Base-by-base conservation (phyloP, 2,329 filamentous ascomycete genomes). In the Cladosporium sp. region DNA sequence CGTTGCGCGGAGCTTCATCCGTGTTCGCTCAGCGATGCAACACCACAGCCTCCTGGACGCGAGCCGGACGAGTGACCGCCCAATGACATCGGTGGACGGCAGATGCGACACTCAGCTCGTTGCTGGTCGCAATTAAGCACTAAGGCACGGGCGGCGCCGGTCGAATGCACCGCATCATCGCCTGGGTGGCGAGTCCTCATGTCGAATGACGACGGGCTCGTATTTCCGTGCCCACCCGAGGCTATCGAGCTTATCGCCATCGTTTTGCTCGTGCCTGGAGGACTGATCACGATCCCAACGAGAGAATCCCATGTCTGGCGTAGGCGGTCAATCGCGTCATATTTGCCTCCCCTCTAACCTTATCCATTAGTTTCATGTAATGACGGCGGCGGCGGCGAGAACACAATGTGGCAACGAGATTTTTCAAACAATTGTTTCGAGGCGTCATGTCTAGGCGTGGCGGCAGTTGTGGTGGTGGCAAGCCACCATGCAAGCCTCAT, bases 31-130 rank as follows among this genome's bases (percentile, higher is more conserved):
- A 34, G 46, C 46, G 9, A 34, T 22, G 16, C 18, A 34, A 43
- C 43, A 40, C 46, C 43, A 50, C 46, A 50, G 43, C 46, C 35
- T 35, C 10, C 34, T 35, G 28, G 38, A 43, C 31, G 43, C 34
- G 38, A 28, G 22, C 11, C 14, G 16, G 38, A 28, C 3, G 10
- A 4, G 14, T 18, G 13, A 16, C 28, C 18, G 32, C 10, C 46
- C 46, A 50, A 50, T 50, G 9, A 35, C 31, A 37, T 9, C 19
- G 14, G 4, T 1, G 14, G 4, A 14, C 28, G 16, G 3, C 8
- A 9, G 10, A 22, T 33, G 14, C 46, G 22, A 28, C 5, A 5
- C 22, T n/a, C 31, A 35, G n/a, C 13, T 31, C 28, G 18, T 18
- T 18, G 31, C 35, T 48, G 22, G 9, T 18, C 22, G 42, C 11